Evolutionary conservation across 2,329 filamentous ascomycete species (phyloP), one percentile per base, ranked within the genome.

Genomic region (Pseudogymnoascus pannorum): DNA sequence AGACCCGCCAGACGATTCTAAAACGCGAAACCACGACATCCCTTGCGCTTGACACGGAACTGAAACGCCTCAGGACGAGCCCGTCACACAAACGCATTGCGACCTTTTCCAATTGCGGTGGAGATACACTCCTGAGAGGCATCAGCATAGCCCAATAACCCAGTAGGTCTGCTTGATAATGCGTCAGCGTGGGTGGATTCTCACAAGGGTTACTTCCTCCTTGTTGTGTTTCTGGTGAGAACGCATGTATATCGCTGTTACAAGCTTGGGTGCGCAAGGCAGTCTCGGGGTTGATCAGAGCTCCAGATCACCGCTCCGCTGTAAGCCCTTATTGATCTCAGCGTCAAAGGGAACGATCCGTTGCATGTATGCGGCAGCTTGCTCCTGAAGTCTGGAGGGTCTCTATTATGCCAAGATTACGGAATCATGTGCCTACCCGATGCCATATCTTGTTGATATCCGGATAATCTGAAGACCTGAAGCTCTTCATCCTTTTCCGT

Each of bases 371-470:
- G 48, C 48, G 48, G 48, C 48, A 54, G 48, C 26, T 54, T 31
- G 24, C 48, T 54, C 48, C 48, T 54, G 48, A 54, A 54, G 48
- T 54, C 48, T 54, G 26, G 26, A n/a, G 48, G 48, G 31, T 54
- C 31, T 26, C 26, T 31, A 26, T 31, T 16, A 54, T 20, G 48
- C 48, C 48, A 54, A 54, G 48, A 54, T 54, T 18, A 29, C 48
- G 48, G 48, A 31, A 54, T 54, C 26, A 54, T 54, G 48, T 54
- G 48, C 8, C 48, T 18, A 31, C 48, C 24, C 24, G 48, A 31
- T 54, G 48, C 48, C 48, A 54, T 54, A 54, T 54, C 48, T 54
- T 31, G 26, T 54, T 54, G 48, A 54, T 54, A 54, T 54, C 48
- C 48, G 31, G 26, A 31, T 20, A 26, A 54, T 54, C 48, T 7